Evolutionary conservation across 2,329 filamentous ascomycete genomes (phyloP).

Genomic region (Hymenoscyphus scutula): DNA sequence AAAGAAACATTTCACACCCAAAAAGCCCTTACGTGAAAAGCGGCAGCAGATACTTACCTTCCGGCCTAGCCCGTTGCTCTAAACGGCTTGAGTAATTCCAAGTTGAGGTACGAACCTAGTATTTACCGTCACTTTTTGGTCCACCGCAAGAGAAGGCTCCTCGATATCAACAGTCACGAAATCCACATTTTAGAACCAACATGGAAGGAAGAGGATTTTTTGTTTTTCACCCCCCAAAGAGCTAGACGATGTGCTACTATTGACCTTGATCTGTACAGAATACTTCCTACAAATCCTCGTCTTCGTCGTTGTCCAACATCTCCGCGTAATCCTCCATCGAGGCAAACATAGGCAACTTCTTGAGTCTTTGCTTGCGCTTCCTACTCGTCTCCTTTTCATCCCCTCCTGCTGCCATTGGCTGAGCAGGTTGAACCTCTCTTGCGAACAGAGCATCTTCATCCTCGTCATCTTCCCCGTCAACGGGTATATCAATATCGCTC

Average conservation of each 20-base stretch:
- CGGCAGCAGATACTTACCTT: too few species aligned
- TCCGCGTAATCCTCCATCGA: slow-evolving; percentile 91
- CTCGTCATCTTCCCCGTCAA: slow-evolving; percentile 45
- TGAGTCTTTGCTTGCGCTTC: slow-evolving; percentile 78
- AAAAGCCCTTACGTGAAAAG: too few species aligned
- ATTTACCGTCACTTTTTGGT: too few species aligned
- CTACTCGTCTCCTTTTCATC: slow-evolving; percentile 44
- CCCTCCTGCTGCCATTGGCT: slow-evolving; percentile 43
- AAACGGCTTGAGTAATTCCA: too few species aligned
- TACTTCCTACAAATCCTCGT: slow-evolving; percentile 36
- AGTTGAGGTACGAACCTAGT: too few species aligned
- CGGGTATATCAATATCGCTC: slow-evolving; percentile 31
- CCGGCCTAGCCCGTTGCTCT: too few species aligned
- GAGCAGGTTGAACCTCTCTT: slow-evolving; percentile 35
- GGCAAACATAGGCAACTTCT: slow-evolving; percentile 87
- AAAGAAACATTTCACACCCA: too few species aligned
- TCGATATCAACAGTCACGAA: too few species aligned
- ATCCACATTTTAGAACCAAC: neutral
- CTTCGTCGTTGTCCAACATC: slow-evolving; percentile 71
- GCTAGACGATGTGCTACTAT: neutral
- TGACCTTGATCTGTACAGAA: neutral
- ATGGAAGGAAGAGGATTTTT: neutral
- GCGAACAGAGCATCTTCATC: slow-evolving; percentile 44
- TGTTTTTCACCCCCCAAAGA: neutral
- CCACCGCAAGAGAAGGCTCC: too few species aligned